These are phyloP conservation scores for Guadua angustifolia DNA, from an alignment of 176 grass and related monocot genomes.

Conservation along the genomic window DNA sequence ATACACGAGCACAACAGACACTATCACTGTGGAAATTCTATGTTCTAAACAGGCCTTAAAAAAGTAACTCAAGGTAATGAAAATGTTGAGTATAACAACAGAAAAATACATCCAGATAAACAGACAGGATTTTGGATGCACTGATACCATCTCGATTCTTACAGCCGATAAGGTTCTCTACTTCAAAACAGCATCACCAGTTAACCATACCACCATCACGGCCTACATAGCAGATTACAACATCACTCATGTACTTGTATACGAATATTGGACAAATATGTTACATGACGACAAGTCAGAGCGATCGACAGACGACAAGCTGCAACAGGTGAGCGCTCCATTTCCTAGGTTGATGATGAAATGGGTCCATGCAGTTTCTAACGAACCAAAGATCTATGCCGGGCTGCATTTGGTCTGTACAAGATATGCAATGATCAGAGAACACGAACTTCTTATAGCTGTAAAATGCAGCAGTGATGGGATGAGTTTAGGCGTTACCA, in stretches of 20 bases:
- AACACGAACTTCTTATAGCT: background rate
- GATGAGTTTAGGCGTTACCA: conserved; percentile 24
- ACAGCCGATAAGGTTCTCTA: background rate
- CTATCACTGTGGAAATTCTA: background rate
- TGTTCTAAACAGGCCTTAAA: background rate
- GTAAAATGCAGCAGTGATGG: background rate
- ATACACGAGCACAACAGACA: too few species aligned
- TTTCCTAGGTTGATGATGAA: conserved; percentile 1
- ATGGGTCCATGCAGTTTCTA: background rate
- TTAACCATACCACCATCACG: background rate
- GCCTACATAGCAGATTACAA: conserved; percentile 34
- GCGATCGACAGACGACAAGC: background rate
- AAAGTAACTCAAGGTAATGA: background rate
- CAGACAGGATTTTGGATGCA: background rate
- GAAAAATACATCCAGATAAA: background rate
- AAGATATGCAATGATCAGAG: background rate
- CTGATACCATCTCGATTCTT: conserved; percentile 29
- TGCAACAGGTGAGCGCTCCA: background rate
- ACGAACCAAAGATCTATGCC: background rate
- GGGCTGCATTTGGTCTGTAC: conserved; percentile 28
- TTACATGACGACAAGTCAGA: conserved; percentile 41
- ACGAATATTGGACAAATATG: conserved; percentile 24
- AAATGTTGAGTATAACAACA: background rate
- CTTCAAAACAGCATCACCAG: background rate
- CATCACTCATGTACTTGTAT: conserved; percentile 26